Base-by-base conservation (phyloP, 2,329 filamentous ascomycete genomes). In the Trichoderma citrinoviride region DNA sequence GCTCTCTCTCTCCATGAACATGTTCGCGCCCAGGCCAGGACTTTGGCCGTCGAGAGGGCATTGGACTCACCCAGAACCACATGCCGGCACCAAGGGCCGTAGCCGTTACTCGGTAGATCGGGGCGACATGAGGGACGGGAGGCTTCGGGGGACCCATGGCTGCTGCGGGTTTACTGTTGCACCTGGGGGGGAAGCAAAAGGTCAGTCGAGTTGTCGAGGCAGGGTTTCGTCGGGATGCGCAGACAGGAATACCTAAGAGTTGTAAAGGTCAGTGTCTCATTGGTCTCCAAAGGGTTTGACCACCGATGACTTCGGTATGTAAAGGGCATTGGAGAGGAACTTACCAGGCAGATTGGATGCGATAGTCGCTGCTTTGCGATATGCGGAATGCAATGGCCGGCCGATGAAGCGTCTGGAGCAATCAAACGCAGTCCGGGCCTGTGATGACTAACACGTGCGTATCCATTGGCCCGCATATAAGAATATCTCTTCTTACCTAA, bases 91-190 rank as follows among this genome's bases (percentile, higher is more conserved):
- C 91, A 68, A 99, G 84, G 67, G 89, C 91, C 50, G 92, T 97
- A 53, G 91, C 94, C 65, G 89, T 86, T 78, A 94, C 90, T 76
- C 92, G 87, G 83, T 98, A 97, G 70, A 97, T 75, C 57, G 78
- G 77, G 44, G 81, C 80, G 67, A 84, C 83, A 70, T 83, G 82
- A 68, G 83, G 81, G 71, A 78, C 73, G 1, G 79, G 78, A 58
- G 78, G 77, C 69, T 76, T 79, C 15, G 76, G 76, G 44, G 75
- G 76, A 12, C 76, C 75, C 70, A 74, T 75, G 65, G 71, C 71
- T 65, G 55, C 55, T 64, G 53, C 62, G 61, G 21, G 41, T 47
- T 64, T 44, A 49, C 49, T 41, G 29, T 63, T 63, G 61, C 52
- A 49, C 27, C 52, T 63, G 29, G 33, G n/a, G 29, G 33, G n/a